Evolutionary conservation across 495 filamentous ascomycete species (phyloP).

Genomic region (Hypoxylon trugodes): DNA sequence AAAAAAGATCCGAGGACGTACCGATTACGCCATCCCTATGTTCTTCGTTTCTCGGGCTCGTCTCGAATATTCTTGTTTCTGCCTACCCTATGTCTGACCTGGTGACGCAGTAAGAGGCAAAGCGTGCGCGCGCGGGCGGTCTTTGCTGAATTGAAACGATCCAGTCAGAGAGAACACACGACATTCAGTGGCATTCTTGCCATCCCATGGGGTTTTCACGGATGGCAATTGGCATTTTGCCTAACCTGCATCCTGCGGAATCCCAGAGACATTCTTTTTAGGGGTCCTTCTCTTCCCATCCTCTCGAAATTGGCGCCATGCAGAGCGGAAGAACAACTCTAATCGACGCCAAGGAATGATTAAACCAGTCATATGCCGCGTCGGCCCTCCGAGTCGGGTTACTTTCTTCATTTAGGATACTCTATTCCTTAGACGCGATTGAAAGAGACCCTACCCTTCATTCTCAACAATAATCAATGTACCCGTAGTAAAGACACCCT

Average conservation of each 20-base stretch:
- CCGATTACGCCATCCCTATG: constrained; percentile 38
- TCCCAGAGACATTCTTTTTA: constrained; percentile 19
- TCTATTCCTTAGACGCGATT: constrained; percentile 7
- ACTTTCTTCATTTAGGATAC: constrained; percentile 15
- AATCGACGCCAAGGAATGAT: constrained; percentile 30
- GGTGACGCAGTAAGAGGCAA: neutral
- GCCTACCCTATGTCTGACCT: neutral
- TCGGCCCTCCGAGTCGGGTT: constrained; percentile 27
- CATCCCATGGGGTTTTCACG: constrained; percentile 31
- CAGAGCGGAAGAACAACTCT: constrained; percentile 37
- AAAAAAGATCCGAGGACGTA: constrained; percentile 35
- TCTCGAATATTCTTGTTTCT: constrained; percentile 18
- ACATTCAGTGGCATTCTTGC: constrained; percentile 20
- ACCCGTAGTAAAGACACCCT: too few species aligned
- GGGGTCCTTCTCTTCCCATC: constrained; percentile 30
- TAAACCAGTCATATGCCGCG: constrained; percentile 23
- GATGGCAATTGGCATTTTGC: constrained; percentile 35
- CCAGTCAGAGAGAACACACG: constrained; percentile 12
- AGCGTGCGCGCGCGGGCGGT: constrained; percentile 1
- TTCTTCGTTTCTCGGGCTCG: too few species aligned
- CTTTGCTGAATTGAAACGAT: constrained; percentile 3
- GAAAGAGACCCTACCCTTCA: neutral
- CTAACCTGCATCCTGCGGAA: constrained; percentile 33
- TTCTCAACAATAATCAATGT: too few species aligned
- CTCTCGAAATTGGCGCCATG: constrained; percentile 34